Conservation (phyloP, 768 basidiomycete species). For the Psilocybe cubensis region DNA sequence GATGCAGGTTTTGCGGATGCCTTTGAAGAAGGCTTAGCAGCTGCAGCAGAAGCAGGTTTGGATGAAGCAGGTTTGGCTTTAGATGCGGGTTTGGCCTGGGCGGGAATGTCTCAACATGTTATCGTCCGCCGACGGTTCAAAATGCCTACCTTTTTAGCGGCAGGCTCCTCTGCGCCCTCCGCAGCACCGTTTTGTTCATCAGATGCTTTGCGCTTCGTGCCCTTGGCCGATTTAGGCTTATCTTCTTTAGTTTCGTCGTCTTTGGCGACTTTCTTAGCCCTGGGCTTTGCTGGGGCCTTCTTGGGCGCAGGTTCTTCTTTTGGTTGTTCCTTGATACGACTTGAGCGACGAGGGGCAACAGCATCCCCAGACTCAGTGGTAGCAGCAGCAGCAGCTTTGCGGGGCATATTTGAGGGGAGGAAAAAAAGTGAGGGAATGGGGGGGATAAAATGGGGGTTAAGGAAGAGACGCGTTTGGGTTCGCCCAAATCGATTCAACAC, state of each 20-base stretch:
- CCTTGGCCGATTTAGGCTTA: slow-evolving; percentile 54
- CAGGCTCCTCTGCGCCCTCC: slow-evolving; percentile 43
- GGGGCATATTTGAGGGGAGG: slow-evolving; percentile 53
- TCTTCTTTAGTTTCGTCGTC: slow-evolving; percentile 50
- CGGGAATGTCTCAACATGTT: slow-evolving; percentile 14
- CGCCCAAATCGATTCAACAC: slow-evolving; percentile 35
- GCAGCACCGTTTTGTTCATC: slow-evolving; percentile 43
- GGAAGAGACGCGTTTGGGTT: slow-evolving; percentile 33
- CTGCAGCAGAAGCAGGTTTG: slow-evolving; percentile 43
- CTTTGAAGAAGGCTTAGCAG: slow-evolving; percentile 45
- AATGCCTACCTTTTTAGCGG: slow-evolving; percentile 65
- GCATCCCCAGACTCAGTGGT: slow-evolving; percentile 39
- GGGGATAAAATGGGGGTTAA: slow-evolving; percentile 25
- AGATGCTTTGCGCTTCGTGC: slow-evolving; percentile 47
- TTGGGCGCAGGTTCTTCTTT: slow-evolving; percentile 54
- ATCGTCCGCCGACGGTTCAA: slow-evolving; percentile 5
- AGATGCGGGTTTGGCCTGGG: slow-evolving; percentile 47
- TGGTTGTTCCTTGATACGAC: slow-evolving; percentile 75
- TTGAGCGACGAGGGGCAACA: slow-evolving; percentile 67
- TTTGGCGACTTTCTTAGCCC: slow-evolving; percentile 55
- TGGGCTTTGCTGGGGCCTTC: slow-evolving; percentile 68
- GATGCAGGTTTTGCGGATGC: slow-evolving; percentile 48
- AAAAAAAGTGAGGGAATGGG: slow-evolving; percentile 10
- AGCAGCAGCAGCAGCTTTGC: slow-evolving; percentile 62
- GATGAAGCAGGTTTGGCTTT: slow-evolving; percentile 40